phyloP scores from a whole-genome alignment of 2,329 filamentous ascomycete genomes.

The Aspergillus sp. region DNA sequence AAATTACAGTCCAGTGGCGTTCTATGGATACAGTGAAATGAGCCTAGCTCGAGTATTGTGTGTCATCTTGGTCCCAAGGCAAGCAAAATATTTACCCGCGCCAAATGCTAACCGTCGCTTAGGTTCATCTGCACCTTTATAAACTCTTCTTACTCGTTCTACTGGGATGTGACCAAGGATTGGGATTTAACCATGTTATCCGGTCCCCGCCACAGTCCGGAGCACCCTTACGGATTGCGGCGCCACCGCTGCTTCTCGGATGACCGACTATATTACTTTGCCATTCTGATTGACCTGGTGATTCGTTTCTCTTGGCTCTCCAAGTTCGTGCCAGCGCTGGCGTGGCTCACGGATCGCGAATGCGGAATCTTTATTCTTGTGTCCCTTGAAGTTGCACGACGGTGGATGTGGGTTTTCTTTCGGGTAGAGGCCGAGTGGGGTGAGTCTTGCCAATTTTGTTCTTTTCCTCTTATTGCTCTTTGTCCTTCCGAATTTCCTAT shows the following conservation, averaged over 20 bases:
- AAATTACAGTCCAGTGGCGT: conserved; percentile 46
- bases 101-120: background rate
- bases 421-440: conserved; percentile 91
- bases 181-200: conserved; percentile 89
- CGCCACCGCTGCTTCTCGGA: conserved; percentile 65
- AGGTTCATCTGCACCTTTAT: conserved; percentile 68
- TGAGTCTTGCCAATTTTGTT: conserved; percentile 29
- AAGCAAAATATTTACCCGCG: background rate
- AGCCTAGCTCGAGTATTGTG: conserved; percentile 50
- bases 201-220: conserved; percentile 48
- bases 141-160: conserved; percentile 93
- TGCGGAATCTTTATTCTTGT: conserved; percentile 82
- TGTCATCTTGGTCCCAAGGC: conserved; percentile 7
- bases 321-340: conserved; percentile 73
- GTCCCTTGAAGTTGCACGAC: conserved; percentile 72
- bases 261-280: conserved; percentile 70
- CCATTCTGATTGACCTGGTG: conserved; percentile 68
- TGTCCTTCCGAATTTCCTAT: no score
- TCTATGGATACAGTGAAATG: conserved; percentile 46
- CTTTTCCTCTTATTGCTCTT: background rate
- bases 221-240: conserved; percentile 70
- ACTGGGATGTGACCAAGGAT: conserved; percentile 94
- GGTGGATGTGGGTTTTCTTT: conserved; percentile 98
- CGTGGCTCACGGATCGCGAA: conserved; percentile 79
- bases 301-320: conserved; percentile 86